A percentile compares a stretch with the other conserved stretches of the same genome.
phyloP scores from a whole-genome alignment of 768 basidiomycete genomes.

The Udeniomyces megalosporus region DNA sequence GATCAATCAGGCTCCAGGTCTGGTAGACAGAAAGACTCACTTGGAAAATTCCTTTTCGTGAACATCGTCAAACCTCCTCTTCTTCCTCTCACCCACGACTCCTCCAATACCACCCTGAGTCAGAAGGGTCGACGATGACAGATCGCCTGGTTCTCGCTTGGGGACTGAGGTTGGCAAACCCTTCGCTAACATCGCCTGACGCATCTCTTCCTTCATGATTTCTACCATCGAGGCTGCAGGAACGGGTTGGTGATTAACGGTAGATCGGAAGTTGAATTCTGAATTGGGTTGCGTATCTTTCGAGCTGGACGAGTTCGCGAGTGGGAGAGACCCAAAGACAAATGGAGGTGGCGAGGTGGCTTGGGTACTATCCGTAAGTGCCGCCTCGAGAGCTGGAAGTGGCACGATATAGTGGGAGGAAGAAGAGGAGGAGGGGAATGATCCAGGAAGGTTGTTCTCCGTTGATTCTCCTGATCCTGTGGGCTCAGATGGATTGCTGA shows the following conservation, averaged over 20 bases:
- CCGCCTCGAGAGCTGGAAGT: too few species aligned
- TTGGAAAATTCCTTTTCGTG: conserved; percentile 16
- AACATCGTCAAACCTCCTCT: conserved; percentile 13
- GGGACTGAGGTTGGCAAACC: neutral
- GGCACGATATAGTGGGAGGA: too few species aligned
- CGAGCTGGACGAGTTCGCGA: too few species aligned
- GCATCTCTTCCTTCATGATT: conserved; percentile 9
- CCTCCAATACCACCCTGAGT: neutral
- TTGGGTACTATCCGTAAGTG: too few species aligned
- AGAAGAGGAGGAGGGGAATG: too few species aligned
- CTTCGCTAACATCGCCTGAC: neutral
- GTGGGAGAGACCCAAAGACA: too few species aligned
- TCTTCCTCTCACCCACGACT: neutral
- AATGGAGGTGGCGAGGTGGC: too few species aligned
- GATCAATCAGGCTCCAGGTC: neutral
- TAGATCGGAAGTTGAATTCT: neutral
- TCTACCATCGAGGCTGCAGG: too few species aligned
- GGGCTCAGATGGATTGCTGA: too few species aligned
- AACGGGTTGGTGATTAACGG: neutral
- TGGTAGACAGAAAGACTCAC: neutral
- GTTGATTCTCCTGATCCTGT: too few species aligned
- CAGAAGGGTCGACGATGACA: neutral
- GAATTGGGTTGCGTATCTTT: too few species aligned
- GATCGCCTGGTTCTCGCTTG: neutral
- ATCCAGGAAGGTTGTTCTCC: too few species aligned